Evolutionary conservation across 2,329 filamentous ascomycete genomes (phyloP), one percentile per base, ranked within the genome.

Genomic region (Sodiomyces alkalinus): DNA sequence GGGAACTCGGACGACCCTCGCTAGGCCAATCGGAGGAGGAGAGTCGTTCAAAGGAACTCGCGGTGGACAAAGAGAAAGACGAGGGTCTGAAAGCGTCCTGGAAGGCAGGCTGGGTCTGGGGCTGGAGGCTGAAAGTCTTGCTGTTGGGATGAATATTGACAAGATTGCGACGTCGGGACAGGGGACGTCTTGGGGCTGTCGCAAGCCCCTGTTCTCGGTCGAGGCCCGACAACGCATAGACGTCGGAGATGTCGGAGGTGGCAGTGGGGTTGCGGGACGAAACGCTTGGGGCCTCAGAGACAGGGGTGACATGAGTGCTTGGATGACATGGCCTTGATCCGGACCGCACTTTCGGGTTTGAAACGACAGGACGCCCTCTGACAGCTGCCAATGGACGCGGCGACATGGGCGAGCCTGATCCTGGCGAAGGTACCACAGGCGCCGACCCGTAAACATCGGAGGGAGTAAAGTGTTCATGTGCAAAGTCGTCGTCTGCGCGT

Each of bases 91-190:
- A n/a, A 12, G 45, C 35, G 12, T 48, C 51, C n/a, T 45, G 20
- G 8, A 29, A n/a, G 22, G 29, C 25, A 18, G 17, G 19, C 18
- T 31, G 22, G 25, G 27, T 28, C 23, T 60, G 41, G 44, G 47
- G 48, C 36, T 58, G 36, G 31, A 72, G 47, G 11, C 65, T 68
- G 39, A 74, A 73, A 4, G 68, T 73, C 47, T 69, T 69, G 32
- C 37, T 39, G 46, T 73, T 63, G 5, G 64, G 46, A 39, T 71
- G 56, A 17, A 73, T 49, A 29, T 56, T 58, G 33, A 73, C 58
- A 17, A 60, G 43, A 35, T 58, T 60, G 29, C 51, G 49, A 33
- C 57, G 51, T 24, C 58, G 51, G 10, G 58, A 55, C 26, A 40
- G 35, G 28, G 56, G 44, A 18, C 49, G 49, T 22, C 38, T 40